A percentile compares a stretch with the other conserved stretches of the same genome.
Conservation (phyloP, 306 rosid genomes). For the Neltuma alba region DNA sequence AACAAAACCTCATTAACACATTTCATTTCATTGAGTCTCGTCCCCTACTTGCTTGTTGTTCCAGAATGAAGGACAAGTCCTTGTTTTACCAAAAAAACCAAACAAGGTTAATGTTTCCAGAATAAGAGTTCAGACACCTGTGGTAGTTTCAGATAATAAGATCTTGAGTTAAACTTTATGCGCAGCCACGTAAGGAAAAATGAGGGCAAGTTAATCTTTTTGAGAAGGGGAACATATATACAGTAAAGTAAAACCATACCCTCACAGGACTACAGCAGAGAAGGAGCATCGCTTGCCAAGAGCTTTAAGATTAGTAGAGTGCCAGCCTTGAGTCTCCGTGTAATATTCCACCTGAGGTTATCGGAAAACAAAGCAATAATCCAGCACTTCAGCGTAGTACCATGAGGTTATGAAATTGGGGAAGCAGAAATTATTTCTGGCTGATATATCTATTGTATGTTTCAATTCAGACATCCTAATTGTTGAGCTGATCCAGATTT, state of each 20-base stretch:
- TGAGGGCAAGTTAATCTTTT: background rate
- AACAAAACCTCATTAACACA: background rate
- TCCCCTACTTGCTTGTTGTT: background rate
- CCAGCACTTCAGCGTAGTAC: background rate
- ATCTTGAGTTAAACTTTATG: background rate
- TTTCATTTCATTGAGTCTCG: background rate
- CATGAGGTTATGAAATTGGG: background rate
- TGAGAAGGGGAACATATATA: background rate
- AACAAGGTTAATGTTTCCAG: background rate
- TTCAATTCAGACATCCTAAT: background rate
- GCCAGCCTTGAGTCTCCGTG: slow-evolving; percentile 50
- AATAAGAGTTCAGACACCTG: background rate
- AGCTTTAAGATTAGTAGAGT: slow-evolving; percentile 36
- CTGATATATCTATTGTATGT: background rate
- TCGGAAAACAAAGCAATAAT: background rate
- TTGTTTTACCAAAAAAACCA: background rate
- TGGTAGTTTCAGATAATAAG: background rate
- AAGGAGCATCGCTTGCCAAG: slow-evolving; percentile 53
- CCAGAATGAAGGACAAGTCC: background rate
- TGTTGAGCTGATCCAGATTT: background rate
- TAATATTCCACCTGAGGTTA: slow-evolving; percentile 52
- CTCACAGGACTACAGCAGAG: slow-evolving; percentile 46
- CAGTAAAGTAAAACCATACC: background rate
- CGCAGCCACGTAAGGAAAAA: background rate
- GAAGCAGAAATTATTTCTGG: background rate